Evolutionary conservation across 345 rosid species (phyloP).

Genomic region (Isatis tinctoria): DNA sequence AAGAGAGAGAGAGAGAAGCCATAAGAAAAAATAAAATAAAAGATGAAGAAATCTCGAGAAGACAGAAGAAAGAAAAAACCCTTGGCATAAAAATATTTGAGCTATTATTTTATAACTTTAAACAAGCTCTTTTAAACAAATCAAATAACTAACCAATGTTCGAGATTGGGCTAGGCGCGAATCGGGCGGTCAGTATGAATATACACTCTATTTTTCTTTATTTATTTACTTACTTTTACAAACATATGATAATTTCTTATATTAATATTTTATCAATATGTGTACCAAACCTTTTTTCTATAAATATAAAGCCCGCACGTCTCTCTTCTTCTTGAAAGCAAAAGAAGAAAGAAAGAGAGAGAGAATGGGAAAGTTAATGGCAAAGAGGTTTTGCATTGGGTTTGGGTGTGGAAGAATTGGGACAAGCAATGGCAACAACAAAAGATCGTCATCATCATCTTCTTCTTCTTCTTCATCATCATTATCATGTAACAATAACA

Average conservation of each 20-base stretch:
- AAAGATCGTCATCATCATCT: constrained; percentile 25
- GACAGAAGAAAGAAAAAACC: neutral
- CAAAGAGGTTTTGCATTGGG: constrained; percentile 70
- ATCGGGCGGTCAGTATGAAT: no score
- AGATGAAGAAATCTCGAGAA: neutral
- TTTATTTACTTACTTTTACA: neutral
- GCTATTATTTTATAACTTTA: neutral
- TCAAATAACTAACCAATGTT: neutral
- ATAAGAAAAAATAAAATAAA: neutral
- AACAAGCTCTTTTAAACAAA: neutral
- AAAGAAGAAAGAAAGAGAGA: neutral
- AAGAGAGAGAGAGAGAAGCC: neutral
- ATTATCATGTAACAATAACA: constrained; percentile 28
- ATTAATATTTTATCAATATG: neutral
- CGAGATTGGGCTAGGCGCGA: no score
- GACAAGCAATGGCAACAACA: constrained; percentile 21
- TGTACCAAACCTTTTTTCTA: constrained; percentile 22
- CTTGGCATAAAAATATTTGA: neutral
- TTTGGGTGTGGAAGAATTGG: constrained; percentile 38
- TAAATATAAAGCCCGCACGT: constrained; percentile 26
- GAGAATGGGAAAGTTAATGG: constrained; percentile 64
- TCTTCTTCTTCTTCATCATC: constrained; percentile 5
- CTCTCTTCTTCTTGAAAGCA: constrained; percentile 12
- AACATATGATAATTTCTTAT: neutral
- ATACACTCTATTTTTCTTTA: neutral